Evolutionary conservation across 2,329 filamentous ascomycete species (phyloP).

Genomic region (Penicillium sp.): DNA sequence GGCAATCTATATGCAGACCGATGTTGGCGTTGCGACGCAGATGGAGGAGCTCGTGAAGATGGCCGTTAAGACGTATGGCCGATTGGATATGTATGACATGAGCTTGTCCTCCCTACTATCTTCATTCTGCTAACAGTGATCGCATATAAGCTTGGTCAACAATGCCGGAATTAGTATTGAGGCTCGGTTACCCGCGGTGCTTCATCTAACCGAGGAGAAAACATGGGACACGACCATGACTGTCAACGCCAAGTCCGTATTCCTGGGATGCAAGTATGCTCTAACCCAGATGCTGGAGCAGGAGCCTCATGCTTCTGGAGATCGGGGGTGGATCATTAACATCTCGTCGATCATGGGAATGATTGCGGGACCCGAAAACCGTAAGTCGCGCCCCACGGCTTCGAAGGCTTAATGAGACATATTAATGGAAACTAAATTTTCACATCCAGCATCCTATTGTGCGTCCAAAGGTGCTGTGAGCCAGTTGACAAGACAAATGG

Average conservation of each 20-base stretch:
- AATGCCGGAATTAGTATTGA: conserved; percentile 53
- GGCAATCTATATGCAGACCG: conserved; percentile 46
- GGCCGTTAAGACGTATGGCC: conserved; percentile 39
- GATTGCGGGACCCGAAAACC: conserved; percentile 24
- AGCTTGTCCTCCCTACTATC: too few species aligned
- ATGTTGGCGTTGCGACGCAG: conserved; percentile 41
- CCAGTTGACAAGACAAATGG: conserved; percentile 51
- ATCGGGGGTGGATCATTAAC: conserved; percentile 40
- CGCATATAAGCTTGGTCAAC: background rate
- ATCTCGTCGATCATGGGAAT: conserved; percentile 33
- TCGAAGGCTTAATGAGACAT: background rate
- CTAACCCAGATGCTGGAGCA: conserved; percentile 42
- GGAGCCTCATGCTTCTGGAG: conserved; percentile 31
- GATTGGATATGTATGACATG: conserved; percentile 46
- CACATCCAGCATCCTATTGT: conserved; percentile 39
- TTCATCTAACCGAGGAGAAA: conserved; percentile 50
- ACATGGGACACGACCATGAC: conserved; percentile 45
- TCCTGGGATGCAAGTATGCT: conserved; percentile 44
- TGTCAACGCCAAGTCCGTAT: conserved; percentile 43
- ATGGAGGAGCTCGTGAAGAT: conserved; percentile 40
- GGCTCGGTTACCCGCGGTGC: conserved; percentile 27
- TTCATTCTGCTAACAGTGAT: background rate
- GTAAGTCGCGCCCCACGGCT: conserved; percentile 7
- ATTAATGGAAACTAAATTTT: background rate
- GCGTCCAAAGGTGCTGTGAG: conserved; percentile 53